Percentiles rank a stretch among this genome's conserved stretches.
Conservation (phyloP, 495 filamentous ascomycete species). For the Schizothecium vesticola region DNA sequence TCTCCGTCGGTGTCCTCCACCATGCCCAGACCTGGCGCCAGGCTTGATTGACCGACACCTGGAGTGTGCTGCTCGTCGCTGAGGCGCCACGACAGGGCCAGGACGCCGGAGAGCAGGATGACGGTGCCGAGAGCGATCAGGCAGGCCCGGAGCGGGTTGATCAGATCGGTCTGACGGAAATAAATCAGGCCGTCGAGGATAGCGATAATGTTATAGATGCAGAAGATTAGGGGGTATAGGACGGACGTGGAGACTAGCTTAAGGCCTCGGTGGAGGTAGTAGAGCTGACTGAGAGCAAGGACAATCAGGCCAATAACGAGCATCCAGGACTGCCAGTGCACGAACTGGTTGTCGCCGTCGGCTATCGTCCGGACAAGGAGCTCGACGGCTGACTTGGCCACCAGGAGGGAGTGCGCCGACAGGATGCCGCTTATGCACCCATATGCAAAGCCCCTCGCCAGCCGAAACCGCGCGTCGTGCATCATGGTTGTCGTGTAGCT, state of each 20-base stretch:
- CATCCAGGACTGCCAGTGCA: slow-evolving; percentile 94
- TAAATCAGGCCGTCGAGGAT: slow-evolving; percentile 97
- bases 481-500: slow-evolving; percentile 42
- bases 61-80: slow-evolving; percentile 61
- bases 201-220: slow-evolving; percentile 98
- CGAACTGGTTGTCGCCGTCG: slow-evolving; percentile 88
- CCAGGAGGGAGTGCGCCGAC: slow-evolving; percentile 85
- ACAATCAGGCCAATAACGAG: slow-evolving; percentile 76
- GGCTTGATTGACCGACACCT: slow-evolving; percentile 53
- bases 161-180: slow-evolving; percentile 79
- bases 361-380: slow-evolving; percentile 88
- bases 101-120: slow-evolving; percentile 79
- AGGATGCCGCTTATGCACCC: slow-evolving; percentile 87
- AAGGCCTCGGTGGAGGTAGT: slow-evolving; percentile 88
- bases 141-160: slow-evolving; percentile 67
- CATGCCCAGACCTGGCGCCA: slow-evolving; percentile 66
- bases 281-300: slow-evolving; percentile 86
- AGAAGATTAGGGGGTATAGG: slow-evolving; percentile 96
- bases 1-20: slow-evolving; percentile 60
- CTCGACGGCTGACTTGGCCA: slow-evolving; percentile 96
- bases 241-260: slow-evolving; percentile 94
- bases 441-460: slow-evolving; percentile 83
- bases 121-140: slow-evolving; percentile 84
- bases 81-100: slow-evolving; percentile 91
- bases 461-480: slow-evolving; percentile 59